phyloP scores from a whole-genome alignment of 2,329 filamentous ascomycete species.

The Orbilia javanica region DNA sequence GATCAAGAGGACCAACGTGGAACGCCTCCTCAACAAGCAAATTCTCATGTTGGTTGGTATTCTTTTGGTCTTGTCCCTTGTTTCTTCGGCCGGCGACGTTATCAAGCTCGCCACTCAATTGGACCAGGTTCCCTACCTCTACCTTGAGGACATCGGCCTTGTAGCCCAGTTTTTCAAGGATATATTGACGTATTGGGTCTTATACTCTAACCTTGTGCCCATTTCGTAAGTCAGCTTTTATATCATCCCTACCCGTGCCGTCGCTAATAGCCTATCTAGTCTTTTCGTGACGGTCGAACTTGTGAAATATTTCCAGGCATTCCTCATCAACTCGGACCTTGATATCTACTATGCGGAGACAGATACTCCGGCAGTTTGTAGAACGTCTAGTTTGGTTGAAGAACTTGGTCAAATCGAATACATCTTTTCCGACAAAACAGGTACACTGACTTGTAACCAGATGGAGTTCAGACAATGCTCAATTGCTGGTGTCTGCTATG shows the following conservation, averaged over 20 bases:
- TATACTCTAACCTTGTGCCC: conserved; percentile 95
- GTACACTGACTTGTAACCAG: conserved; percentile 95
- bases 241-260: neutral
- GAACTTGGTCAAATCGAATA: conserved; percentile 98
- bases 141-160: conserved; percentile 75
- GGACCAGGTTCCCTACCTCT: conserved; percentile 81
- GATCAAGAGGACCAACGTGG: conserved; percentile 97
- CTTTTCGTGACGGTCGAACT: conserved; percentile 97
- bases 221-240: conserved; percentile 74
- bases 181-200: conserved; percentile 97
- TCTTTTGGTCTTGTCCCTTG: conserved; percentile 83
- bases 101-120: conserved; percentile 69
- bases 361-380: conserved; percentile 93
- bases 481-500: conserved; percentile 93
- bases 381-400: conserved; percentile 95
- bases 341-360: conserved; percentile 98
- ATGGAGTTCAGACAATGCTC: conserved; percentile 98
- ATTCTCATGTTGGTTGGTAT: conserved; percentile 91
- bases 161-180: conserved; percentile 89
- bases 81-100: conserved; percentile 92
- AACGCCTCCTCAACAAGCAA: conserved; percentile 91
- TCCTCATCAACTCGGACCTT: conserved; percentile 95
- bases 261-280: conserved; percentile 53
- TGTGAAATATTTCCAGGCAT: conserved; percentile 98
- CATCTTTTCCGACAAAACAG: conserved; percentile 98